Evolutionary conservation across 108 stramenopile genomes (phyloP).

Genomic region (Conticribra guillardii): DNA sequence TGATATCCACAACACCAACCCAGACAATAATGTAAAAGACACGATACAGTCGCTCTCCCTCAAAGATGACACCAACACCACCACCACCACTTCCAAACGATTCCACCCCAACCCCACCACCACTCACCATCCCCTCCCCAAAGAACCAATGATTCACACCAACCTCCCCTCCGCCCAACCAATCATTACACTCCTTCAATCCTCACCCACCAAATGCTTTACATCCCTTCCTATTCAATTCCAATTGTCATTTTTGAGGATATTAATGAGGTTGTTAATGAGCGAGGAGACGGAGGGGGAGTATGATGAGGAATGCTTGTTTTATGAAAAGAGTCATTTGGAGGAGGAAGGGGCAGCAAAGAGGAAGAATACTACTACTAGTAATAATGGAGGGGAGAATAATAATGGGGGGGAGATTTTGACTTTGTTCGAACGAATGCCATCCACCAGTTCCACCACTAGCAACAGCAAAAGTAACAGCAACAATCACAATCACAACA

Average conservation of each 20-base stretch:
- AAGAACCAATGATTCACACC: slow-evolving; percentile 32
- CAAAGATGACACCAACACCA: too few relatives aligned
- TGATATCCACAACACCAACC: too few relatives aligned
- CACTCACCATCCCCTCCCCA: slow-evolving; percentile 6
- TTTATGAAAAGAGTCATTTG: slow-evolving; percentile 14
- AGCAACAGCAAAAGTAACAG: neutral
- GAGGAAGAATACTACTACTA: slow-evolving; percentile 1
- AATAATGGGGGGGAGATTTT: too few relatives aligned
- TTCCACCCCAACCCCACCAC: too few relatives aligned
- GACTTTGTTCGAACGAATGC: too few relatives aligned
- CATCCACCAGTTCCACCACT: neutral
- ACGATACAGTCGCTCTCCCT: too few relatives aligned
- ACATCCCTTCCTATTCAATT: slow-evolving; percentile 57
- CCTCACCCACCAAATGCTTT: slow-evolving; percentile 19
- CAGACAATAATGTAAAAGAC: too few relatives aligned
- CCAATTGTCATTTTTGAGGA: slow-evolving; percentile 61
- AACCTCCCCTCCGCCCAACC: slow-evolving; percentile 14
- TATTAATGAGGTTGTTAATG: slow-evolving; percentile 66
- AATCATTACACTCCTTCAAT: slow-evolving; percentile 28
- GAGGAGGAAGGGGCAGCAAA: neutral
- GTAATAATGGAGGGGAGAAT: neutral
- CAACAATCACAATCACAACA: neutral
- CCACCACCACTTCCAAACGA: too few relatives aligned
- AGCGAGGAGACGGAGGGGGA: slow-evolving; percentile 60
- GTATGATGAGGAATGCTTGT: slow-evolving; percentile 58